Percentiles rank a stretch among this genome's conserved stretches.
Evolutionary conservation across 2,329 filamentous ascomycete genomes (phyloP).

Genomic region (Colletotrichum sp.): DNA sequence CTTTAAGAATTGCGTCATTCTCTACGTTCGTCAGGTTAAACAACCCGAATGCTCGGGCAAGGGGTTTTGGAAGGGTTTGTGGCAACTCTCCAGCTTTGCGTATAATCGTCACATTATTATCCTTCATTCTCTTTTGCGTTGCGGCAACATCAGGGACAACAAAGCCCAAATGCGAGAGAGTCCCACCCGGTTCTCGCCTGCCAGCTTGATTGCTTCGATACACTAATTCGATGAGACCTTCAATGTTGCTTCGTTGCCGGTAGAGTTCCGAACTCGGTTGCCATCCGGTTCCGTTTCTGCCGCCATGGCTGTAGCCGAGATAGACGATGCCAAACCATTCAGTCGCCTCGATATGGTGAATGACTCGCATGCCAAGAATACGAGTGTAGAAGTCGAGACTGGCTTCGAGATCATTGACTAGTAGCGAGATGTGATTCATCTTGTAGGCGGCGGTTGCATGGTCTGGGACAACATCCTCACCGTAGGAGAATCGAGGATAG

Average conservation of each 20-base stretch:
- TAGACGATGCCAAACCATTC: constrained; percentile 35
- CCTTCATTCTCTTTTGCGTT: constrained; percentile 28
- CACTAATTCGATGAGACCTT: constrained; percentile 36
- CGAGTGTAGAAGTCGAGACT: constrained; percentile 38
- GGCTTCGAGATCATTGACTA: constrained; percentile 30
- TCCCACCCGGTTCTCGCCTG: constrained; percentile 25
- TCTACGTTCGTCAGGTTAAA: constrained; percentile 18
- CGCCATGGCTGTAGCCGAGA: constrained; percentile 38
- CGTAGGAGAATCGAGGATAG: not conserved
- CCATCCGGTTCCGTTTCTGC: constrained; percentile 39
- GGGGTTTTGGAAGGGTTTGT: not conserved
- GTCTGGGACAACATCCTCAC: not conserved
- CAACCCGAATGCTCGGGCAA: not conserved
- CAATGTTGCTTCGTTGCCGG: constrained; percentile 36
- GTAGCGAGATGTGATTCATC: constrained; percentile 38
- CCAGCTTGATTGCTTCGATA: constrained; percentile 24
- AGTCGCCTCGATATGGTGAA: constrained; percentile 35
- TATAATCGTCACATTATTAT: constrained; percentile 24
- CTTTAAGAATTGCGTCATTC: not conserved
- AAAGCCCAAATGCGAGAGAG: constrained; percentile 39
- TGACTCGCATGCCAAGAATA: constrained; percentile 37
- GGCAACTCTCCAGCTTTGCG: constrained; percentile 27
- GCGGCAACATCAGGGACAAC: constrained; percentile 33
- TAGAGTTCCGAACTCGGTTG: constrained; percentile 34
- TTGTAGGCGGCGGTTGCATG: constrained; percentile 34